phyloP scores from a whole-genome alignment of 495 filamentous ascomycete species.

The Penicillium canescens region DNA sequence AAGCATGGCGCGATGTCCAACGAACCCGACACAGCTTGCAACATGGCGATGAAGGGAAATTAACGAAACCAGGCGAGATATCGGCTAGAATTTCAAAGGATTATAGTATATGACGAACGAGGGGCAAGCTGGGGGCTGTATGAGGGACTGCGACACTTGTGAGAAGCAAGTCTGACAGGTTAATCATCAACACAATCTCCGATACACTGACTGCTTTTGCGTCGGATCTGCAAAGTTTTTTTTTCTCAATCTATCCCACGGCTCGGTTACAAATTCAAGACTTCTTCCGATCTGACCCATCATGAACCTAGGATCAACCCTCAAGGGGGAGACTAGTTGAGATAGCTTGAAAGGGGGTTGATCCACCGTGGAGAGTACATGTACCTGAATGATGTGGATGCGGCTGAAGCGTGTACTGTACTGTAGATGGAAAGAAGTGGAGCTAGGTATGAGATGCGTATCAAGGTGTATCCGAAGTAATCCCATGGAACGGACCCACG shows the following conservation, averaged over 20 bases:
- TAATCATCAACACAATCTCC: neutral
- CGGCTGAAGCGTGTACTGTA: neutral
- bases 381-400: neutral
- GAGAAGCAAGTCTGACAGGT: neutral
- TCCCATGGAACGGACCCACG: no score
- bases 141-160: neutral
- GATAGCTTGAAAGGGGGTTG: neutral
- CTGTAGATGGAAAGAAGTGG: neutral
- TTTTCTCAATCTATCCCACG: neutral
- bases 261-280: neutral
- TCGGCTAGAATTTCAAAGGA: neutral
- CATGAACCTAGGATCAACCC: neutral
- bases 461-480: no score
- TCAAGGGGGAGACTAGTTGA: neutral
- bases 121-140: neutral
- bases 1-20: slow-evolving; percentile 10
- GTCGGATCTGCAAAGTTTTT: slow-evolving; percentile 2
- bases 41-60: slow-evolving; percentile 5
- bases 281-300: neutral
- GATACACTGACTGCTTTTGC: neutral
- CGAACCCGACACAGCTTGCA: slow-evolving; percentile 8
- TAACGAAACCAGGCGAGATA: slow-evolving; percentile 1
- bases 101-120: neutral
- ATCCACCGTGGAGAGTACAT: neutral
- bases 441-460: neutral